Conservation (phyloP, 2,329 filamentous ascomycete species). For the Aspergillus clavatus region DNA sequence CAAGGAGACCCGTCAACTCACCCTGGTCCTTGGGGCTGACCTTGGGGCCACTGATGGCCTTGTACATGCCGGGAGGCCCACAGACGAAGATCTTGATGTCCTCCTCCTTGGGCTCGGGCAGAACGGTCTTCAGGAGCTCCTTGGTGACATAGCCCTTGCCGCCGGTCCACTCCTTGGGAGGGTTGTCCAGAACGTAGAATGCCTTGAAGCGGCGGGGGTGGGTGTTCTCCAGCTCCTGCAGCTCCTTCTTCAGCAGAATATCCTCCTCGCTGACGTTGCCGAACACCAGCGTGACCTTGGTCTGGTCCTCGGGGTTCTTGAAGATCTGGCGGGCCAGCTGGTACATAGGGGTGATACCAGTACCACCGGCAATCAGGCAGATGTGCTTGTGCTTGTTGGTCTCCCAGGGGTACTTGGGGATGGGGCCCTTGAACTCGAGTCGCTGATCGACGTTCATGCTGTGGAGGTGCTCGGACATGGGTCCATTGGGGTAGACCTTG, state of each 20-base stretch:
- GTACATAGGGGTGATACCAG: conserved; percentile 97
- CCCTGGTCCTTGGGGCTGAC: conserved; percentile 91
- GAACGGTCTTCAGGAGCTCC: conserved; percentile 88
- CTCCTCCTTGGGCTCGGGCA: conserved; percentile 84
- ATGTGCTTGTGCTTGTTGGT: conserved; percentile 87
- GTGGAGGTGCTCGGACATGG: conserved; percentile 89
- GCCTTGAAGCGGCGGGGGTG: conserved; percentile 93
- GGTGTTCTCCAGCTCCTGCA: conserved; percentile 83
- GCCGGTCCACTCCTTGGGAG: conserved; percentile 69
- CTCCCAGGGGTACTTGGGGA: conserved; percentile 87
- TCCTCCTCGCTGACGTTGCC: conserved; percentile 87
- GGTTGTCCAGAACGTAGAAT: conserved; percentile 89
- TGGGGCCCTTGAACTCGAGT: conserved; percentile 88
- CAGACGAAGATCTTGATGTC: conserved; percentile 98
- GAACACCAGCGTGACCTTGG: conserved; percentile 92
- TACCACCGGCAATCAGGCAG: conserved; percentile 74
- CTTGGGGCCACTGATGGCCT: conserved; percentile 85
- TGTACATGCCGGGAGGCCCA: conserved; percentile 88
- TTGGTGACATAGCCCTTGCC: conserved; percentile 79
- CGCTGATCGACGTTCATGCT: conserved; percentile 73
- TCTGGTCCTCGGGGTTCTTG: conserved; percentile 94
- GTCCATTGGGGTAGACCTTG: conserved; percentile 84
- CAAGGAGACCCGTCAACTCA: conserved; percentile 74
- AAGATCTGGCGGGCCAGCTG: conserved; percentile 89
- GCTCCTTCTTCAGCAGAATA: conserved; percentile 83